A percentile compares a stretch with the other conserved stretches of the same genome.
Conservation (phyloP, 768 basidiomycete species). For the Lactarius pseudohatsudake region DNA sequence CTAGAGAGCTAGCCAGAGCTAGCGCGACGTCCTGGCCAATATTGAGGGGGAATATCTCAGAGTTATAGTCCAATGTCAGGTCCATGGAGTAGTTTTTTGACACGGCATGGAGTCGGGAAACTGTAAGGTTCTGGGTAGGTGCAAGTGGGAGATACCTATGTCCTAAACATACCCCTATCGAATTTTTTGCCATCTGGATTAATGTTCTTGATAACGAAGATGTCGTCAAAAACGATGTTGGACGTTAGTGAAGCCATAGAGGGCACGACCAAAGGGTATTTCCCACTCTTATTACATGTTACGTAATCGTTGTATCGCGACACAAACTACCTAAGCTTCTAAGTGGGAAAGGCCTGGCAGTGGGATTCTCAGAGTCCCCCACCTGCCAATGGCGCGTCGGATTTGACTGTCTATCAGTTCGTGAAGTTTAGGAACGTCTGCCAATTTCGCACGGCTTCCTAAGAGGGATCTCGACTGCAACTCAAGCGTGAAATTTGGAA, state of each 20-base stretch:
- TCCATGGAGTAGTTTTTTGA: conserved; percentile 93
- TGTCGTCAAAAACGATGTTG: conserved; percentile 89
- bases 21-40: conserved; percentile 74
- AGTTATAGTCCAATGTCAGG: conserved; percentile 91
- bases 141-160: background rate
- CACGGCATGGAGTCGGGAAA: conserved; percentile 86
- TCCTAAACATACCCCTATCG: conserved; percentile 74
- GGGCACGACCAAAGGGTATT: background rate
- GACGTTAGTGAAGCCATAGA: conserved; percentile 42
- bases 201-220: conserved; percentile 81
- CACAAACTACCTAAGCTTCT: conserved; percentile 31
- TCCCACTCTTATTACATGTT: background rate
- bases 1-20: conserved; percentile 80
- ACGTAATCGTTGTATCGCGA: background rate
- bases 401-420: conserved; percentile 85
- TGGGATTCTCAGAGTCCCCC: conserved; percentile 64
- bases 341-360: conserved; percentile 60
- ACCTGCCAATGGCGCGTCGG: conserved; percentile 35
- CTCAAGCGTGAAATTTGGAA: conserved; percentile 84
- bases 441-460: conserved; percentile 95
- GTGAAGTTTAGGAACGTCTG: conserved; percentile 95
- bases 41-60: conserved; percentile 80
- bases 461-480: conserved; percentile 88
- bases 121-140: conserved; percentile 42
- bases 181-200: conserved; percentile 97